Evolutionary conservation across 2,329 filamentous ascomycete species (phyloP), one percentile per base, ranked within the genome.

Genomic region (Balansia obtecta): DNA sequence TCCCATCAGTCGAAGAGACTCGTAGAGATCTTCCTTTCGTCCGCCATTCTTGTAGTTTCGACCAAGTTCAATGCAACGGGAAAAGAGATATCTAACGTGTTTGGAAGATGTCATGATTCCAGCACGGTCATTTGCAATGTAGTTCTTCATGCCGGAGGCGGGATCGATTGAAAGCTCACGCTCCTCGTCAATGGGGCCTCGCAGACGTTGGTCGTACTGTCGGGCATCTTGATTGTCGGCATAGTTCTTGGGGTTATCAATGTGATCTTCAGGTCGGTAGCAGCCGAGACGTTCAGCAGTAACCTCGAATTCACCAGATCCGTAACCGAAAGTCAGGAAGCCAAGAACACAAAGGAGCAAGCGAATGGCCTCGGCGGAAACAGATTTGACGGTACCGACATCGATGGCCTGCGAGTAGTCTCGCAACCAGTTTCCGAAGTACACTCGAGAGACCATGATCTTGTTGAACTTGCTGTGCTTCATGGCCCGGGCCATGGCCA

Each of bases 371-470:
- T 95, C 88, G 48, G 88, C 85, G 50, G 86, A 91, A 55, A 96
- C 89, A 59, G 84, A 80, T 71, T 95, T 95, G 69, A 95, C 80
- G 4, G 88, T 94, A 54, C 88, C 90, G 46, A 95, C 87, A 66
- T 96, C 90, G 60, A 95, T 86, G 54, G 89, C 90, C 68, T 96
- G 90, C 49, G 86, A 93, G 69, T 96, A 96, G 68, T 96, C 90
- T 53, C 78, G 80, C 34, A 95, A 79, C 90, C 90, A 95, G 72
- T 95, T 96, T 56, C 90, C 90, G 71, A 96, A 96, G 72, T 96
- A 96, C 55, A 94, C 86, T 54, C 89, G 81, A 56, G 90, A 86
- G 55, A 95, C 86, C 63, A 83, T 85, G 61, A 95, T 79, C 71
- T 93, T 93, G 72, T 79, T 81, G 69, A 95, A 95, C 62, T 90